Conservation (phyloP, 148 eudicot species). For the Vaccinium macrocarpon region DNA sequence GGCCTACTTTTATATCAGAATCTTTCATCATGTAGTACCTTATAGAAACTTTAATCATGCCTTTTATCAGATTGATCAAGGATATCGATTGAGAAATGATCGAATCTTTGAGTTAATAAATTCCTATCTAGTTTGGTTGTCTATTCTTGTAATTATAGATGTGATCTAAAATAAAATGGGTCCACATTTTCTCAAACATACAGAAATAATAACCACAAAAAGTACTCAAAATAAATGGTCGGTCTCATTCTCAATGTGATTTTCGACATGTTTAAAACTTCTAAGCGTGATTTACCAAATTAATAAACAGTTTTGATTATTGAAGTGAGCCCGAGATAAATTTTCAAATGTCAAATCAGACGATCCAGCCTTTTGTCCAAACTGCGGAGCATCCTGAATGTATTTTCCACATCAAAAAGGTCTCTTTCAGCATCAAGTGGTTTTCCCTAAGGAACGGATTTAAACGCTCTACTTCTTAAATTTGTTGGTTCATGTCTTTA, state of each 20-base stretch:
- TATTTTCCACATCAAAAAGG: background rate
- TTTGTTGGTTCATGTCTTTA: background rate
- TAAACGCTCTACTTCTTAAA: background rate
- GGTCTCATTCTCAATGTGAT: background rate
- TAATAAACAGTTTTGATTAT: background rate
- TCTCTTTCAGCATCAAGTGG: background rate
- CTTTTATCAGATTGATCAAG: background rate
- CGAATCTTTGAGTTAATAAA: background rate
- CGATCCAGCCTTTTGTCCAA: background rate
- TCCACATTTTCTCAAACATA: too few relatives aligned
- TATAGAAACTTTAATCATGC: background rate
- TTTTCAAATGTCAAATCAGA: background rate
- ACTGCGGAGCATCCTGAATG: background rate
- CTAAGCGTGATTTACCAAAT: background rate
- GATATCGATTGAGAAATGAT: background rate
- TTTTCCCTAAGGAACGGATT: background rate
- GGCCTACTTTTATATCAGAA: background rate
- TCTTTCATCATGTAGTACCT: background rate
- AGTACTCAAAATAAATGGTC: too few relatives aligned
- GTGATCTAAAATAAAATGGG: background rate
- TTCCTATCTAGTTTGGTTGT: background rate
- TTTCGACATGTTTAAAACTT: background rate
- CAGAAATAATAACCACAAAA: too few relatives aligned
- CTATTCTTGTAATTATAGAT: background rate
- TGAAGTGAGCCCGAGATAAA: background rate